These are phyloP conservation scores for Moesziomyces sp. DNA, from an alignment of 1,284 basidiomycete genomes.

Conservation along the genomic window DNA sequence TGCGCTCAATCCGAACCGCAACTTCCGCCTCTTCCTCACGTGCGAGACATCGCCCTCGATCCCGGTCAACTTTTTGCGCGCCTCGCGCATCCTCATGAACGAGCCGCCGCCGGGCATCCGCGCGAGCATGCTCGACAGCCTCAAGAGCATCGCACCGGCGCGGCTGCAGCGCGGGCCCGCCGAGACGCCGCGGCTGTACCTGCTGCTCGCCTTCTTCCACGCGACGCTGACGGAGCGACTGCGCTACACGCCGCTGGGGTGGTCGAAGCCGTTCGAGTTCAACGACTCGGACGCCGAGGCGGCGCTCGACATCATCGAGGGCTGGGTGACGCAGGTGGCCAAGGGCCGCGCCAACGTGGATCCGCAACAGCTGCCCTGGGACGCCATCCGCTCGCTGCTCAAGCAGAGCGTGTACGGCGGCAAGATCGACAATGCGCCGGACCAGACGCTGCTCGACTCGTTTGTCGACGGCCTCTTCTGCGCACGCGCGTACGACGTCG, in stretches of 20 bases:
- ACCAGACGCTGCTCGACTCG: conserved; percentile 64
- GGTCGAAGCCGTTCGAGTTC: conserved; percentile 66
- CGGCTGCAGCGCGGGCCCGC: conserved; percentile 59
- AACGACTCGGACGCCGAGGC: conserved; percentile 65
- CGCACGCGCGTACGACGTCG: conserved; percentile 60
- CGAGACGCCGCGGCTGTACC: conserved; percentile 61
- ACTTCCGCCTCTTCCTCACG: conserved; percentile 65
- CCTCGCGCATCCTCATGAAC: conserved; percentile 64
- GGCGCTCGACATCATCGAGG: conserved; percentile 63
- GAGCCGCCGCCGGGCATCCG: conserved; percentile 66
- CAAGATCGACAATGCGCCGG: conserved; percentile 63
- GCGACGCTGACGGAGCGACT: conserved; percentile 62
- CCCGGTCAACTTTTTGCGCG: conserved; percentile 63
- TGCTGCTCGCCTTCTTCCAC: conserved; percentile 65
- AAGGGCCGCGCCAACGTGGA: conserved; percentile 59
- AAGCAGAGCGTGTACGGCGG: conserved; percentile 65
- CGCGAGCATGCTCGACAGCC: conserved; percentile 62
- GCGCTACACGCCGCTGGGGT: conserved; percentile 65
- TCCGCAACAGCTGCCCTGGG: conserved; percentile 64
- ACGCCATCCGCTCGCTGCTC: conserved; percentile 61
- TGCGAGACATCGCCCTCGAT: conserved; percentile 65
- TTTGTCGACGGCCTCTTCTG: conserved; percentile 65
- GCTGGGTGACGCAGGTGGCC: conserved; percentile 58
- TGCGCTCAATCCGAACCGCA: conserved; percentile 56
- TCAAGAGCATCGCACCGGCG: conserved; percentile 49